Evolutionary conservation across 2,329 filamentous ascomycete species (phyloP).

Genomic region (Tolypocladium cylindrosporum): DNA sequence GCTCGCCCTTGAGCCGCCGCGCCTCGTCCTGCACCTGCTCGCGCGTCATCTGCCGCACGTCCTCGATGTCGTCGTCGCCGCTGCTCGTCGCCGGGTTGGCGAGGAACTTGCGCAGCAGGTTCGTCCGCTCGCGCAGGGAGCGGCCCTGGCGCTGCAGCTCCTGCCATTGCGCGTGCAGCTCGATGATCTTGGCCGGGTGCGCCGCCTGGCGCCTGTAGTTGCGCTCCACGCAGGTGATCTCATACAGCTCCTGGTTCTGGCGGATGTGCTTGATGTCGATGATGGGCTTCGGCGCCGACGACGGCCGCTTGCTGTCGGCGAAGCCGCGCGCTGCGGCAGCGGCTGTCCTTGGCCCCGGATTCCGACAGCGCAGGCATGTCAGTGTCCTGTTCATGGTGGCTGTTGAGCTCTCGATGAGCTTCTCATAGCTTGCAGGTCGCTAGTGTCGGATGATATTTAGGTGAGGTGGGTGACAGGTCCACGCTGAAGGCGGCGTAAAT

Average conservation of each 20-base stretch:
- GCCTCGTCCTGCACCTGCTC: slow-evolving; percentile 54
- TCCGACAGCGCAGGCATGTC: slow-evolving; percentile 15
- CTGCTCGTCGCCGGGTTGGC: slow-evolving; percentile 39
- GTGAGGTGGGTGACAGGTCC: no score
- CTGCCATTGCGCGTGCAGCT: slow-evolving; percentile 48
- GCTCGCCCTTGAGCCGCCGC: slow-evolving; percentile 50
- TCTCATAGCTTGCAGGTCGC: slow-evolving; percentile 9
- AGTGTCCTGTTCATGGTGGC: slow-evolving; percentile 21
- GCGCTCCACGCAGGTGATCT: slow-evolving; percentile 72
- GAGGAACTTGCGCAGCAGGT: slow-evolving; percentile 46
- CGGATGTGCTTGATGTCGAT: slow-evolving; percentile 88
- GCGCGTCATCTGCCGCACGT: slow-evolving; percentile 27
- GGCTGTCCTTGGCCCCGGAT: slow-evolving; percentile 7
- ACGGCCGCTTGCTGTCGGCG: slow-evolving; percentile 38
- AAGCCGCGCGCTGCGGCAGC: slow-evolving; percentile 10
- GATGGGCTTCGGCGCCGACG: slow-evolving; percentile 66
- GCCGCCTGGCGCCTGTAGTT: slow-evolving; percentile 59
- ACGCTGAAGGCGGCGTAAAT: slow-evolving; percentile 2
- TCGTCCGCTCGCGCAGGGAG: slow-evolving; percentile 54
- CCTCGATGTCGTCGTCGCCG: slow-evolving; percentile 29
- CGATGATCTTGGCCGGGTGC: slow-evolving; percentile 46
- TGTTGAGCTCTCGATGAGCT: slow-evolving; percentile 10
- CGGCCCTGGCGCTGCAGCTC: slow-evolving; percentile 50
- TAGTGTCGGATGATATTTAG: background rate
- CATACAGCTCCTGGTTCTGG: slow-evolving; percentile 69